These are phyloP conservation scores for Syzygium oleosum DNA, from an alignment of 345 rosid species.

Conservation along the genomic window DNA sequence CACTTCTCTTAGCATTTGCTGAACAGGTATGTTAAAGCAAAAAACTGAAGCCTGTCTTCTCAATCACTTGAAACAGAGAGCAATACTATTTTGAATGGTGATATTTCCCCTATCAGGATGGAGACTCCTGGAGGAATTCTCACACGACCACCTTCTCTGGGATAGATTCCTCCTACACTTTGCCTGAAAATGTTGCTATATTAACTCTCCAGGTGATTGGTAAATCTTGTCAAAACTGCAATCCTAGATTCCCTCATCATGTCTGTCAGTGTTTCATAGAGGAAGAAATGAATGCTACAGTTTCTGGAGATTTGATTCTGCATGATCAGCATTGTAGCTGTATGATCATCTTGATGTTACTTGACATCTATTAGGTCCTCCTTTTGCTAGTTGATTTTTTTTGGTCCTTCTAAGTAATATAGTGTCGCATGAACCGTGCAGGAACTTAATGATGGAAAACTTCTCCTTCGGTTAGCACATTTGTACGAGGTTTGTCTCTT, in stretches of 20 bases:
- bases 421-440: constrained; percentile 10
- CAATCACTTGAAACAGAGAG: not conserved
- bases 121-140: constrained; percentile 43
- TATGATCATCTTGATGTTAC: not conserved
- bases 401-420: not conserved
- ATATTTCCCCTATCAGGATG: constrained; percentile 40
- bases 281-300: not conserved
- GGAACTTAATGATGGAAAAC: constrained; percentile 75
- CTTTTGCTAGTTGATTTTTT: not conserved
- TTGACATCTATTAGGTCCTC: not conserved
- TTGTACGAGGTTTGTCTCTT: constrained; percentile 58
- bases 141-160: constrained; percentile 59
- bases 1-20: constrained; percentile 75
- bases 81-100: not conserved
- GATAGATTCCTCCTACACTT: constrained; percentile 63
- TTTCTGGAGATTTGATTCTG: not conserved
- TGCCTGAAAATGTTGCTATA: constrained; percentile 78
- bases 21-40: constrained; percentile 35
- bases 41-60: not conserved
- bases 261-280: not conserved
- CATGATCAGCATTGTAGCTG: not conserved
- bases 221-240: not conserved
- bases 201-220: constrained; percentile 67
- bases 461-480: constrained; percentile 87
- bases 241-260: not conserved